Evolutionary conservation across 768 basidiomycete genomes (phyloP).

Genomic region (Sutorius australiensis): DNA sequence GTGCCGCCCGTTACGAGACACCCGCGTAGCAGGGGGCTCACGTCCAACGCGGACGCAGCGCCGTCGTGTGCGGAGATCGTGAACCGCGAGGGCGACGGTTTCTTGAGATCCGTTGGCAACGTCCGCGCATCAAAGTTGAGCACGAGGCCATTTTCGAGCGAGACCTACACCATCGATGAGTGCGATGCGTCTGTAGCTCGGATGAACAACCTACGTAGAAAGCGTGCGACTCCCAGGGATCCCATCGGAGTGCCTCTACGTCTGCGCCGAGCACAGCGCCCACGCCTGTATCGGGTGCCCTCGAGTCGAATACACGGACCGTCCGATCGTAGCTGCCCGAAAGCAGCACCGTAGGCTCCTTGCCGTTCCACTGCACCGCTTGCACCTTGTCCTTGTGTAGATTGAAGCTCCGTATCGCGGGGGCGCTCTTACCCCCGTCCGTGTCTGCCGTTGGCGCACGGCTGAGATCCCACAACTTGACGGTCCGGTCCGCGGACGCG

Average conservation of each 20-base stretch:
- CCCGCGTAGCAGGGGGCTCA: conserved; percentile 86
- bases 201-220: conserved; percentile 67
- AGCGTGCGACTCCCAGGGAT: conserved; percentile 84
- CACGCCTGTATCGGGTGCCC: conserved; percentile 76
- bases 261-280: conserved; percentile 87
- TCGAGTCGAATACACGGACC: conserved; percentile 90
- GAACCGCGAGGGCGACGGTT: conserved; percentile 70
- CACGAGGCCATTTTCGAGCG: conserved; percentile 91
- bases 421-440: conserved; percentile 39
- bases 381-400: conserved; percentile 94
- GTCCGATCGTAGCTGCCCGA: conserved; percentile 95
- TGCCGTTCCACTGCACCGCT: conserved; percentile 91
- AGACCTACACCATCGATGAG: conserved; percentile 54
- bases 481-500: conserved; percentile 89
- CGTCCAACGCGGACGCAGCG: conserved; percentile 81
- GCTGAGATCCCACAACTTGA: conserved; percentile 95
- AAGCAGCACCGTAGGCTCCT: conserved; percentile 83
- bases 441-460: conserved; percentile 54
- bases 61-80: conserved; percentile 94
- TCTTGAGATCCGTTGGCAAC: conserved; percentile 63
- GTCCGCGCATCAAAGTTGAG: conserved; percentile 89
- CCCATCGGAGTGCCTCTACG: conserved; percentile 93
- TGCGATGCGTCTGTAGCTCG: neutral
- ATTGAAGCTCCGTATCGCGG: conserved; percentile 80
- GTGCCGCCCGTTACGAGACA: conserved; percentile 92